These are phyloP conservation scores for Cladosporium sp. DNA, from an alignment of 2,329 filamentous ascomycete species.

Conservation along the genomic window DNA sequence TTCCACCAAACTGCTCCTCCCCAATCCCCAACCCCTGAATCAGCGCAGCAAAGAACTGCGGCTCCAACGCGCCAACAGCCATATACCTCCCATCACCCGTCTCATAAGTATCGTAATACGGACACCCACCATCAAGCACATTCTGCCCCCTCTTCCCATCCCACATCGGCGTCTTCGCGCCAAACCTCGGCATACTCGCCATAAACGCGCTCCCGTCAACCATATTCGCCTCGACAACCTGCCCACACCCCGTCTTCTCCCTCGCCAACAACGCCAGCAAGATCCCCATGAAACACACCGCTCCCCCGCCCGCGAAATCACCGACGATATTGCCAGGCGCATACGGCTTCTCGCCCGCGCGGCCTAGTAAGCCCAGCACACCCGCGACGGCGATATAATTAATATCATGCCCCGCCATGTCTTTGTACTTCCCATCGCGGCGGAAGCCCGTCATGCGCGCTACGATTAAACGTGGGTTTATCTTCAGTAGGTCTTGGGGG, in stretches of 20 bases:
- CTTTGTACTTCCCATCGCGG: slow-evolving; percentile 77
- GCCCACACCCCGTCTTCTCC: slow-evolving; percentile 65
- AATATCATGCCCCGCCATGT: slow-evolving; percentile 94
- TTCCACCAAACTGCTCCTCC: slow-evolving; percentile 42
- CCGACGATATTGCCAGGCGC: slow-evolving; percentile 82
- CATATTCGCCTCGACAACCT: slow-evolving; percentile 96
- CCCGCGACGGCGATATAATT: slow-evolving; percentile 93
- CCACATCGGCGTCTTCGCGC: slow-evolving; percentile 64
- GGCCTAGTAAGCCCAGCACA: slow-evolving; percentile 73
- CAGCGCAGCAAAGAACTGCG: slow-evolving; percentile 74
- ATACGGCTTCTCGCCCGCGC: slow-evolving; percentile 67
- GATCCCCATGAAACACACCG: slow-evolving; percentile 77
- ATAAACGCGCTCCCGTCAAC: slow-evolving; percentile 84
- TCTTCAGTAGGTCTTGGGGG: slow-evolving; percentile 63
- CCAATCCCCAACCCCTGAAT: slow-evolving; percentile 66
- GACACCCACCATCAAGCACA: slow-evolving; percentile 77
- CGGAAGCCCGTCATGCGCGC: slow-evolving; percentile 89
- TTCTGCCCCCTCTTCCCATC: slow-evolving; percentile 69
- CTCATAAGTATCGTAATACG: slow-evolving; percentile 88
- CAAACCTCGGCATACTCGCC: slow-evolving; percentile 72
- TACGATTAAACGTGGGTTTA: slow-evolving; percentile 76
- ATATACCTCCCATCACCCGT: slow-evolving; percentile 77
- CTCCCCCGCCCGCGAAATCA: slow-evolving; percentile 89
- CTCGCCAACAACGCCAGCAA: slow-evolving; percentile 74
- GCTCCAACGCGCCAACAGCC: slow-evolving; percentile 85